Conservation (phyloP, 306 rosid genomes). For the Geum urbanum region DNA sequence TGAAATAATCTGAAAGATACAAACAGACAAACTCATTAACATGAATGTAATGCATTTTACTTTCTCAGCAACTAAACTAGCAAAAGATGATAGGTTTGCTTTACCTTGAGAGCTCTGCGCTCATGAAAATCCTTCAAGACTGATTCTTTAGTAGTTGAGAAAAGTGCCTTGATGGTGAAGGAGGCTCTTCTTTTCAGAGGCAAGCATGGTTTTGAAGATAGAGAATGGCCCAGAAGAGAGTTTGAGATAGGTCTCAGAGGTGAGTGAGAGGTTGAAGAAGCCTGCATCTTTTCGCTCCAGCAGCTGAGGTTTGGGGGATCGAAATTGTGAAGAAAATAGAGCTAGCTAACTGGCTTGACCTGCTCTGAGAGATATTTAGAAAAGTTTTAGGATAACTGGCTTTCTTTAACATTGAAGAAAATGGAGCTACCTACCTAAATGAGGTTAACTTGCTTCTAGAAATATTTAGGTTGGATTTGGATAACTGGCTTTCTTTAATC, state of each 20-base stretch:
- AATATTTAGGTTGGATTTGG: too few relatives aligned
- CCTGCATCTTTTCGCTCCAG: conserved; percentile 40
- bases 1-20: conserved; percentile 66
- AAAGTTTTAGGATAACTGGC: too few relatives aligned
- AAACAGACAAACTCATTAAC: neutral
- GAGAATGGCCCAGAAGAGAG: conserved; percentile 33
- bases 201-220: conserved; percentile 33
- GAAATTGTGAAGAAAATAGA: conserved; percentile 33
- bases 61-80: neutral
- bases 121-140: conserved; percentile 66
- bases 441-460: too few relatives aligned
- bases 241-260: conserved; percentile 43
- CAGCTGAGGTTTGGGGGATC: conserved; percentile 8
- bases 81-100: neutral
- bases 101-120: conserved; percentile 78
- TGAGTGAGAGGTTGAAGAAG: conserved; percentile 51
- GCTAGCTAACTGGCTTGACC: neutral
- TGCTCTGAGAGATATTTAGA: too few relatives aligned
- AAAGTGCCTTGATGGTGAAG: conserved; percentile 47
- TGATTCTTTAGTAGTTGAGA: conserved; percentile 51
- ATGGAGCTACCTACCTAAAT: too few relatives aligned
- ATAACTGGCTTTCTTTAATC: too few relatives aligned
- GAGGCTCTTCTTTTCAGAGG: conserved; percentile 42
- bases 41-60: neutral
- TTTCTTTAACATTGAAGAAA: too few relatives aligned